Base-by-base conservation (phyloP, 352 stramenopile species). In the Globisporangium cylindrosporum region DNA sequence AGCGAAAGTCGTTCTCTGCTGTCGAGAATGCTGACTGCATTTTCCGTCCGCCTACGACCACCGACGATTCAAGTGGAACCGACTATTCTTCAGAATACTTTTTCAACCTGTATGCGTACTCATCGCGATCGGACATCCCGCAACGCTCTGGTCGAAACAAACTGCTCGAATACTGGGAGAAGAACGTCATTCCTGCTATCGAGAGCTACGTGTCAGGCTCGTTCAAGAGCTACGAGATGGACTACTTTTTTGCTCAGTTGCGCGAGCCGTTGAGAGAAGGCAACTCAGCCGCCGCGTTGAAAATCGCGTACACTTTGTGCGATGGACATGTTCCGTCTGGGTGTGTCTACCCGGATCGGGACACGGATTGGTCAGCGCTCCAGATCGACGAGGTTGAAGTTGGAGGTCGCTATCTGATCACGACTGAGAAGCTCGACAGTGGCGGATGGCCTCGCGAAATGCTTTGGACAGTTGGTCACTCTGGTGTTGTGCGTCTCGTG, bases 201-300 rank as follows among this genome's bases (percentile, higher is more conserved):
- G 82, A 94, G 62, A 86, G 81, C 27, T 94, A 94, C 49, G 86
- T 94, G 9, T 77, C 83, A 1, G 86, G 86, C 0, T 94, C 86
- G 15, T 94, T 94, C 66, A 94, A 94, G 69, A 91, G 79, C 51
- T 94, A 94, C 63, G 86, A 94, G 64, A 94, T 94, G 86, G 84
- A 94, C 41, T 94, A 94, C 43, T 94, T 94, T 59, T 94, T 94
- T 62, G 86, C 86, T 7, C 86, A 94, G 58, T 64, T 94, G 20
- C 82, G 86, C 46, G 86, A 94, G 55, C 86, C 86, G 3, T 64
- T 94, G 36, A 73, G 86, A 29, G 84, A 94, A 78, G 86, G 86
- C 12, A 92, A 94, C 43, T 78, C 80, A 2, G 80, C 84, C 3
- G 86, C 86, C 25, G 86, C 86, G 25, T 74, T 91, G 64, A 91